Evolutionary conservation across 2,329 filamentous ascomycete species (phyloP), one percentile per base, ranked within the genome.

Genomic region (Pyrenophora graminea): DNA sequence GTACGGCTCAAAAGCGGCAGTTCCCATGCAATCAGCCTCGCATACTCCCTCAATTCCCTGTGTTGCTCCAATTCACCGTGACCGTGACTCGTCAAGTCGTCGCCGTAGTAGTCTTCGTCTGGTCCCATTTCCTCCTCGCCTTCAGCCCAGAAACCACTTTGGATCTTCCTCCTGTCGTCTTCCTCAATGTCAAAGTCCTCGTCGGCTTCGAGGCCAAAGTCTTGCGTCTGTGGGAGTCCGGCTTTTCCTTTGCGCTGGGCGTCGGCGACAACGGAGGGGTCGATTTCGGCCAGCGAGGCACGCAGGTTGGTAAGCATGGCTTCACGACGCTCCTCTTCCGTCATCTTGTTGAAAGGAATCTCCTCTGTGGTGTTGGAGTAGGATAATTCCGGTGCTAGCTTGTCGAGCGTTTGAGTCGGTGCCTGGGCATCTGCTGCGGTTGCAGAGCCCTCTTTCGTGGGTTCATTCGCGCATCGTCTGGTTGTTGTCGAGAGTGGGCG

Each of bases 41-140:
- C 87, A 73, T 96, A 97, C 67, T 96, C 86, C 78, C 94, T 84
- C 70, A 93, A 82, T 74, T 97, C 92, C 57, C 93, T 83, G 66
- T 95, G 87, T 73, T 94, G 83, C 65, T 97, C 90, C 62, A 99
- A 77, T 77, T 97, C 91, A 45, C 82, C 86, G 74, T 99, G 92
- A 1, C 86, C 94, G 72, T 91, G 81, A 44, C 85, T 85, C 52
- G 89, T 88, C 53, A 99, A 89, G 71, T 96, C 91, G 68, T 95
- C 89, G 59, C 91, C 88, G 57, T 89, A 82, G 70, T 88, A 89
- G 58, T 86, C 82, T 48, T 80, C 77, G 25, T 81, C 79, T 48
- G 86, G 82, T 1, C 77, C 74, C 58, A 84, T 79, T 54, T 84
- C 79, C 27, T 77, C 75, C 39, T 73, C 68, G 25, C 70, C 70